Percentiles rank a stretch among this genome's conserved stretches.
phyloP scores from a whole-genome alignment of 2,329 filamentous ascomycete species.

The Cyphellophora attinorum region DNA sequence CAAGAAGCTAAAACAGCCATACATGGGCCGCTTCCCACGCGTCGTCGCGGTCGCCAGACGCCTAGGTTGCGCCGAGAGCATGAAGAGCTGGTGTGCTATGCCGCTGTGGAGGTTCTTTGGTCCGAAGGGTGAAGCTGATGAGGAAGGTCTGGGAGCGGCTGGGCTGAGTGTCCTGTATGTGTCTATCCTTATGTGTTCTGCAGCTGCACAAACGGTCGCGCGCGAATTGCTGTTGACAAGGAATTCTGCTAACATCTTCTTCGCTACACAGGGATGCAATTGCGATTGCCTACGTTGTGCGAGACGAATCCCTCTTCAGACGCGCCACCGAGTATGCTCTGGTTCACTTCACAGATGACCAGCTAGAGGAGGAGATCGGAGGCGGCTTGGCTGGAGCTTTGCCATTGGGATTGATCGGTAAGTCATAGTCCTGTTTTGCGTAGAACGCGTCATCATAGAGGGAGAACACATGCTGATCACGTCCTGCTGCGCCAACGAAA shows the following conservation, averaged over 20 bases:
- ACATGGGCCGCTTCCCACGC: neutral
- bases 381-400: neutral
- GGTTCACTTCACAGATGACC: neutral
- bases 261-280: neutral
- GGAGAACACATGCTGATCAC: too few species aligned
- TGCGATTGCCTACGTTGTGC: neutral
- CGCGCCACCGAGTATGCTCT: neutral
- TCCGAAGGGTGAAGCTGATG: neutral
- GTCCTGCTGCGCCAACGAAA: too few species aligned
- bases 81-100: neutral
- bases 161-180: neutral
- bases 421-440: too few species aligned
- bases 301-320: neutral
- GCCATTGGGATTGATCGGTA: neutral
- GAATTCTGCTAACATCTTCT: too few species aligned
- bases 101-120: neutral
- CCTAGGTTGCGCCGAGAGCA: neutral
- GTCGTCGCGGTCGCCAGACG: neutral
- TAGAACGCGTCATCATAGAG: too few species aligned
- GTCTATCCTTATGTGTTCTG: too few species aligned
- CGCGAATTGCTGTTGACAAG: too few species aligned
- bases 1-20: neutral
- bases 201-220: too few species aligned
- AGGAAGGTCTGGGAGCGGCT: neutral
- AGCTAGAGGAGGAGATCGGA: neutral